Evolutionary conservation across 192 early-diverging fungal genomes (phyloP).

Genomic region (Coemansia sp.): DNA sequence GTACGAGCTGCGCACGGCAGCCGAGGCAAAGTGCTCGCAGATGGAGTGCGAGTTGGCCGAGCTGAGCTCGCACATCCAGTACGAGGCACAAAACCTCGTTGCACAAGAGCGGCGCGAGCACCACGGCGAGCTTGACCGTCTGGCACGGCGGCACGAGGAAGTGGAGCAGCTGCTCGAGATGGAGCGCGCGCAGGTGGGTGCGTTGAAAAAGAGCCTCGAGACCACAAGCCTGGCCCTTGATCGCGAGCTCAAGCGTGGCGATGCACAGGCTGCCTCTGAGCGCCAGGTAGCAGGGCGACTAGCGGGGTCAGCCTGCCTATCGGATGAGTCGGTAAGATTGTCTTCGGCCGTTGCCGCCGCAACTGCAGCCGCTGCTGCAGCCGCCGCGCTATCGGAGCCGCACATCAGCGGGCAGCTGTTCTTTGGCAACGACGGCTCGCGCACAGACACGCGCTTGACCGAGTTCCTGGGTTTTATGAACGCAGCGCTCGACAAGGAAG

Average conservation of each 20-base stretch:
- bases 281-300: conserved; percentile 11
- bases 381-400: conserved; percentile 7
- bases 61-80: conserved; percentile 46
- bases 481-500: conserved; percentile 33
- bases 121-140: conserved; percentile 24
- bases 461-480: conserved; percentile 45
- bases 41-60: conserved; percentile 51
- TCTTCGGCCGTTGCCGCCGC: conserved; percentile 4
- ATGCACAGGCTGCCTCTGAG: conserved; percentile 29
- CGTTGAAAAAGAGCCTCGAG: conserved; percentile 42
- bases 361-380: background rate
- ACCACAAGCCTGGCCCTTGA: conserved; percentile 19
- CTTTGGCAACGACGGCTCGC: conserved; percentile 38
- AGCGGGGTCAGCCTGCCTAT: too few species aligned
- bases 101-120: conserved; percentile 41
- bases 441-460: conserved; percentile 34
- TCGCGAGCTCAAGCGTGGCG: conserved; percentile 16
- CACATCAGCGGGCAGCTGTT: conserved; percentile 27
- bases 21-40: conserved; percentile 43
- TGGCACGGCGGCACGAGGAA: conserved; percentile 15
- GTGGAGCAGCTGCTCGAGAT: conserved; percentile 38
- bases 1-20: conserved; percentile 45
- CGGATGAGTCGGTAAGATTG: too few species aligned
- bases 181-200: conserved; percentile 37
- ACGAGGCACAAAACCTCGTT: conserved; percentile 44